phyloP scores from a whole-genome alignment of 2,329 filamentous ascomycete genomes.

The Sclerotinia sclerotiorum region DNA sequence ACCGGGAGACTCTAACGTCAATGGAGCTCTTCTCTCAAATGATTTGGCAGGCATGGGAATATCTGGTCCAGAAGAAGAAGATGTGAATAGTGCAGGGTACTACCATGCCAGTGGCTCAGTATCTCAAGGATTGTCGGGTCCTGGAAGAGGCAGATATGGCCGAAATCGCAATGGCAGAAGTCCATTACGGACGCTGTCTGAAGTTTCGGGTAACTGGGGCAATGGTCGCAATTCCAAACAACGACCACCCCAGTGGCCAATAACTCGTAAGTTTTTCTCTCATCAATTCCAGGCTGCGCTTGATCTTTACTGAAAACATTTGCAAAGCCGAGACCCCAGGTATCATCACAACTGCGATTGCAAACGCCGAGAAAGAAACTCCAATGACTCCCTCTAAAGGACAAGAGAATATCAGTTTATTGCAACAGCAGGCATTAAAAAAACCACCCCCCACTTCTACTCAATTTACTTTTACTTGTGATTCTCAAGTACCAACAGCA shows the following conservation, averaged over 20 bases:
- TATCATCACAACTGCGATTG: conserved; percentile 93
- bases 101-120: conserved; percentile 56
- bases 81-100: conserved; percentile 46
- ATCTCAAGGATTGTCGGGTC: conserved; percentile 74
- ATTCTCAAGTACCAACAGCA: conserved; percentile 80
- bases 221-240: conserved; percentile 39
- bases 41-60: conserved; percentile 66
- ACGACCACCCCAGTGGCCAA: conserved; percentile 40
- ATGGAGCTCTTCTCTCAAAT: conserved; percentile 51
- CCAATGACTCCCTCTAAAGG: conserved; percentile 58
- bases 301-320: conserved; percentile 36
- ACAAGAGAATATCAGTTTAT: conserved; percentile 75
- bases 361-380: conserved; percentile 71
- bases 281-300: conserved; percentile 16
- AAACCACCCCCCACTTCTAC: conserved; percentile 69
- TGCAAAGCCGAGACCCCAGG: conserved; percentile 58
- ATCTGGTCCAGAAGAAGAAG: conserved; percentile 48
- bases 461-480: conserved; percentile 96
- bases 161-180: conserved; percentile 62
- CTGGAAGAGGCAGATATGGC: conserved; percentile 82
- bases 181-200: conserved; percentile 59
- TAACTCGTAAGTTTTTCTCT: conserved; percentile 35
- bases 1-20: conserved; percentile 64
- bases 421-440: conserved; percentile 66
- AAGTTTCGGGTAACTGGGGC: conserved; percentile 46